A percentile compares a stretch with the other conserved stretches of the same genome.
Conservation (phyloP, 2,329 filamentous ascomycete species). For the Fusarium kyushuense region DNA sequence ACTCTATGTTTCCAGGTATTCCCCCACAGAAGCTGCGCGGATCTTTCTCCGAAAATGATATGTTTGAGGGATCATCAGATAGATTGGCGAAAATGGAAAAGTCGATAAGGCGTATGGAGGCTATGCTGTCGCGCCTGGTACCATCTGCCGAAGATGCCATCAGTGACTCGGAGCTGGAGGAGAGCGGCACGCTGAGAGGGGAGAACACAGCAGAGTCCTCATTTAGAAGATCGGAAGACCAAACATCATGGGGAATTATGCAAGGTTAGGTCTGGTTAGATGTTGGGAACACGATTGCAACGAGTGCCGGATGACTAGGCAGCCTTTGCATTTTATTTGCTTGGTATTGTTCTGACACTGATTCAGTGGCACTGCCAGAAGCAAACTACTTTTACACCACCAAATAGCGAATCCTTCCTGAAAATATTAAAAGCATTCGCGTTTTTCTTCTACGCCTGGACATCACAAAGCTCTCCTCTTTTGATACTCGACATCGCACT, state of each 20-base stretch:
- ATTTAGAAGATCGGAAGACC: slow-evolving; percentile 38
- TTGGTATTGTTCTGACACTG: slow-evolving; percentile 11
- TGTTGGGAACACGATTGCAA: slow-evolving; percentile 1
- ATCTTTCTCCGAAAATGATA: slow-evolving; percentile 62
- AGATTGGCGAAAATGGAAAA: slow-evolving; percentile 65
- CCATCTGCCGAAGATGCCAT: slow-evolving; percentile 47
- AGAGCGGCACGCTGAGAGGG: slow-evolving; percentile 48
- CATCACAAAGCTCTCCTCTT: not conserved
- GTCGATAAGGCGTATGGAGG: slow-evolving; percentile 61
- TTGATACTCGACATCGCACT: not conserved
- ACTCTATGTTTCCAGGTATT: slow-evolving; percentile 69
- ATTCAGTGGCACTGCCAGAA: slow-evolving; percentile 21
- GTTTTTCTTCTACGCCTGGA: not conserved
- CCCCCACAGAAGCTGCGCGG: slow-evolving; percentile 59
- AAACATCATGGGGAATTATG: slow-evolving; percentile 17
- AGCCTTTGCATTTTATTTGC: slow-evolving; percentile 12
- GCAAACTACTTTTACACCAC: not conserved
- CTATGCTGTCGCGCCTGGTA: slow-evolving; percentile 58
- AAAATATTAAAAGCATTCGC: not conserved
- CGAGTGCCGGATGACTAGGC: slow-evolving; percentile 2
- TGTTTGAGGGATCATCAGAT: slow-evolving; percentile 57
- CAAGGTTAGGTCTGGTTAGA: slow-evolving; percentile 11
- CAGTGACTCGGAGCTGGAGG: slow-evolving; percentile 46
- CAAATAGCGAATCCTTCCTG: slow-evolving; percentile 1
- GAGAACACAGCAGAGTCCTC: slow-evolving; percentile 50